Evolutionary conservation across 2,329 filamentous ascomycete species (phyloP).

Genomic region (Neonectria ditissima): DNA sequence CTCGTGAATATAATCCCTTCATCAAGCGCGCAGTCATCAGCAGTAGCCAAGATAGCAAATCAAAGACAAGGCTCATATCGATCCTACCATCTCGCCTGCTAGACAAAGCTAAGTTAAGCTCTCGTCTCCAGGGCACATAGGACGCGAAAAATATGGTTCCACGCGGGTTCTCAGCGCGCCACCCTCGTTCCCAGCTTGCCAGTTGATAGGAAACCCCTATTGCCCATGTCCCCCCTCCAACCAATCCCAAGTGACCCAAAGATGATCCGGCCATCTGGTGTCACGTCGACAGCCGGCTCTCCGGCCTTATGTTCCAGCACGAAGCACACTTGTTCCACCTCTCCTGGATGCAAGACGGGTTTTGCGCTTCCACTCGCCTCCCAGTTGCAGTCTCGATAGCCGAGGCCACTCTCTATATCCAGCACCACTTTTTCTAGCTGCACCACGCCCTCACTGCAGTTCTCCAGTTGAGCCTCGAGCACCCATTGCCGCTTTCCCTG

Average conservation of each 20-base stretch:
- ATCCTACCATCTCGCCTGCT: neutral
- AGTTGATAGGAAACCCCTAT: constrained; percentile 86
- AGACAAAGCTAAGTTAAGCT: constrained; percentile 1
- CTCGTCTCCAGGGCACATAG: constrained; percentile 5
- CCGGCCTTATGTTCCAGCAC: constrained; percentile 60
- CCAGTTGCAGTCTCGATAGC: constrained; percentile 70
- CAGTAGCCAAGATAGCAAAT: neutral
- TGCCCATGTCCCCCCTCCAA: constrained; percentile 92
- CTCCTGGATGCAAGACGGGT: constrained; percentile 70
- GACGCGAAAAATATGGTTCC: constrained; percentile 21
- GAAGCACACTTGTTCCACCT: constrained; percentile 76
- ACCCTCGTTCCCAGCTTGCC: constrained; percentile 76
- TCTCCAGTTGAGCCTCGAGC: constrained; percentile 95
- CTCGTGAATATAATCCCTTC: constrained; percentile 7
- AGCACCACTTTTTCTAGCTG: constrained; percentile 76
- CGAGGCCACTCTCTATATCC: constrained; percentile 64
- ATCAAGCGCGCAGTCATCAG: constrained; percentile 3
- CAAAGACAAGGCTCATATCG: constrained; percentile 1
- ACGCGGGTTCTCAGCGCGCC: constrained; percentile 41
- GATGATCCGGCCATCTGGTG: constrained; percentile 67
- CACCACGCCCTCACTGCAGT: constrained; percentile 86
- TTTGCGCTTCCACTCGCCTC: constrained; percentile 55
- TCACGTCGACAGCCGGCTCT: constrained; percentile 58
- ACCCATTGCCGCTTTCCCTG: constrained; percentile 67
- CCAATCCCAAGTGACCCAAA: constrained; percentile 88